Evolutionary conservation across 192 early-diverging fungal species (phyloP), one percentile per base, ranked within the genome.

Genomic region (Dissophora globulifera): DNA sequence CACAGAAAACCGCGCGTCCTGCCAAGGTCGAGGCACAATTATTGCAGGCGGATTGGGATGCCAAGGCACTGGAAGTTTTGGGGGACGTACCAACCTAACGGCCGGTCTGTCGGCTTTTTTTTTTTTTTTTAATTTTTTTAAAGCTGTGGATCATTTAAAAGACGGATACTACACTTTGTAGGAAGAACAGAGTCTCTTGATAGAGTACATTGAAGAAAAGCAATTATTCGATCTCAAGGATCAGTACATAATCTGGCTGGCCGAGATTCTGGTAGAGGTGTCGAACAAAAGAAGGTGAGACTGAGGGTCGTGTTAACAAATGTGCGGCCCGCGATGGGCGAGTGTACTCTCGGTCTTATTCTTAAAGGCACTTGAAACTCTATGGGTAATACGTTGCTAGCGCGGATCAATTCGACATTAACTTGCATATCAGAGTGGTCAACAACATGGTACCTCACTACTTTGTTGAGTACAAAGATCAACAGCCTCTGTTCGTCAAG

Each of bases 131-230:
- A n/a, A n/a, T n/a, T 76, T 92, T n/a, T 91, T 90, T 71, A 81
- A 82, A 19, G 78, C 78, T 6, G 69, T 80, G 6, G 79, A 78
- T 0, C 65, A 76, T 2, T 59, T 63, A 19, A 86, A 86, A 29
- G 82, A 88, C 45, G 83, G 75, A 8, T 82, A 84, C 41, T 94
- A 88, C 59, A 88, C 81, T 8, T 57, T 79, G 0, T 70, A 84
- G 13, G 86, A 94, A 49, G 76, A 92, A 30, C 85, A 86, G 32
- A 41, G 45, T 6, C 79, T 90, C 13, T 52, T 92, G 9, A 80
- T 86, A 32, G 83, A 82, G 10, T 96, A 94, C 52, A 80, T 93
- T 49, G 84, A 89, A 62, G 70, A 52, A 7, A 81, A 88, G 19
- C 58, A 80, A 3, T 78, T 96, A 19, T 79, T 86, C 0, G 88